Conservation (phyloP, 192 early-diverging fungal species). For the Umbelopsis sp. region DNA sequence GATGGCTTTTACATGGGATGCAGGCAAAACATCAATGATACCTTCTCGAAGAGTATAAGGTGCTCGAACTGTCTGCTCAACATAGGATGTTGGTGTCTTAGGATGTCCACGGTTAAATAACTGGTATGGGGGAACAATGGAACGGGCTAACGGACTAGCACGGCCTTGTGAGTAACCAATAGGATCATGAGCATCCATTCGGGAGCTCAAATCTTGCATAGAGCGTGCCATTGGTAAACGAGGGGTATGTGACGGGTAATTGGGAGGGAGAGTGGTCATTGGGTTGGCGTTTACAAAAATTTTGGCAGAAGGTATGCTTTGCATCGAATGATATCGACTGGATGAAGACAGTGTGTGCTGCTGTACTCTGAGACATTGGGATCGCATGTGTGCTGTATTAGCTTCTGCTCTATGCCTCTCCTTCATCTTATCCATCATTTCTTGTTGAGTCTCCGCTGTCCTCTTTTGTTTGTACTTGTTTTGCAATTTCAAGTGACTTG, state of each 20-base stretch:
- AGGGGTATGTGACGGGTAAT: not conserved
- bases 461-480: not conserved
- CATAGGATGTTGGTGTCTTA: not conserved
- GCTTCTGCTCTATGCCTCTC: conserved; percentile 5
- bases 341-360: not conserved
- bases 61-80: not conserved
- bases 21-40: not conserved
- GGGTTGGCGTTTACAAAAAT: not conserved
- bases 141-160: not conserved
- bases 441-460: not conserved
- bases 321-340: not conserved
- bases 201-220: not conserved
- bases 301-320: not conserved
- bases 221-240: not conserved
- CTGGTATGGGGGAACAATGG: not conserved
- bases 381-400: not conserved
- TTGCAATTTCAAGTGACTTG: not conserved
- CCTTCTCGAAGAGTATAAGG: not conserved
- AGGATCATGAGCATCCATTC: not conserved
- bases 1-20: not conserved
- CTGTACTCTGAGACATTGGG: not conserved
- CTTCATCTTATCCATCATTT: conserved; percentile 4
- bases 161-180: not conserved
- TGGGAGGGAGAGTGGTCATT: not conserved
- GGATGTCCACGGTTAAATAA: not conserved